phyloP scores from a whole-genome alignment of 176 grass and related monocot genomes.

The Lolium multiflorum region DNA sequence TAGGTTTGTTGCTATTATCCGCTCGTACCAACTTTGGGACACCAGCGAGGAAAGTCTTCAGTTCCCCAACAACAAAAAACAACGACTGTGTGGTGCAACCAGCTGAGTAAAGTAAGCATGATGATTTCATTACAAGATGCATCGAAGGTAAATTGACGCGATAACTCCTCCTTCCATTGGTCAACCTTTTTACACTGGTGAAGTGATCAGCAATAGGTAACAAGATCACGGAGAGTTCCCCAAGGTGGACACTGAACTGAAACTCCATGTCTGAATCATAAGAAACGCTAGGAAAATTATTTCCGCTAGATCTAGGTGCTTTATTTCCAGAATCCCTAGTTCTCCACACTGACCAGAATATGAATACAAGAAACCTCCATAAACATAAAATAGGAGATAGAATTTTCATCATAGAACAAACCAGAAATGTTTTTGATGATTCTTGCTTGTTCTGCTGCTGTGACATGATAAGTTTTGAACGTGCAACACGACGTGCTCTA shows the following conservation, averaged over 20 bases:
- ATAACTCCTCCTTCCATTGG: conserved; percentile 41
- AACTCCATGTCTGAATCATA: conserved; percentile 54
- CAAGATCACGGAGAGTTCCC: conserved; percentile 66
- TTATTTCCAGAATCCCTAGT: conserved; percentile 31
- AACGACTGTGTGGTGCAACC: conserved; percentile 51
- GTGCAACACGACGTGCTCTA: conserved; percentile 66
- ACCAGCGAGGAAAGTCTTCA: conserved; percentile 50
- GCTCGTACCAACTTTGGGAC: conserved; percentile 10
- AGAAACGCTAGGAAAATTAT: conserved; percentile 51
- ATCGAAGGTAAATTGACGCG: conserved; percentile 34
- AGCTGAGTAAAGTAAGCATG: conserved; percentile 62
- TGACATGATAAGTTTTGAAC: conserved; percentile 47
- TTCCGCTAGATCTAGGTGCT: conserved; percentile 24
- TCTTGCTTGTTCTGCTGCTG: conserved; percentile 42
- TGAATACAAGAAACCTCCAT: conserved; percentile 53
- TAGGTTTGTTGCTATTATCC: conserved; percentile 35
- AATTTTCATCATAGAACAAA: conserved; percentile 52
- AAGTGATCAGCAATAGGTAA: conserved; percentile 37
- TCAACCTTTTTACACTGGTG: conserved; percentile 25
- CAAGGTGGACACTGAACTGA: conserved; percentile 60
- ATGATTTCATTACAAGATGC: conserved; percentile 61
- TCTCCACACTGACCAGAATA: conserved; percentile 48
- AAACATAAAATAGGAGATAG: conserved; percentile 53
- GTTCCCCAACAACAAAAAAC: conserved; percentile 60
- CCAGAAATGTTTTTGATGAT: conserved; percentile 44